Evolutionary conservation across 306 rosid genomes (phyloP), one percentile per base, ranked within the genome.

Genomic region (Prunus fruticosa): DNA sequence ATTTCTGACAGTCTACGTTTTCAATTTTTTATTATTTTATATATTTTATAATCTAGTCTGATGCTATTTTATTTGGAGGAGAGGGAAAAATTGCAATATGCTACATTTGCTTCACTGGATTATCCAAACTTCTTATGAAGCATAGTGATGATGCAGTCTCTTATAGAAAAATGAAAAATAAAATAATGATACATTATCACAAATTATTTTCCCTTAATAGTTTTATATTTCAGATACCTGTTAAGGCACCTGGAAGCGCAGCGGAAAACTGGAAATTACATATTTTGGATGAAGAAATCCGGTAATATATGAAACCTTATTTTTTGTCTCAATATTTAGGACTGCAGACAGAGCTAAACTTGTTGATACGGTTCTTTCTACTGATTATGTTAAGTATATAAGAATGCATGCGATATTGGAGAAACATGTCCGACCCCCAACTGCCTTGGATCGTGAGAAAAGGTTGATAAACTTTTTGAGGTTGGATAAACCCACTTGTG

Each of bases 201-300:
- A 61, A 61, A 61, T 65, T 38, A 18, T 14, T 34, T 65, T 64
- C 22, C 50, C 28, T 38, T 65, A 18, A 7, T 30, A 62, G 41
- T 34, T 7, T 0, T 51, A 41, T 22, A n/a, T 51, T 23, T 50
- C 88, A 93, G 97, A 82, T 93, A 79, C 97, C 97, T 49, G 52
- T 93, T 49, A 93, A 93, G 80, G 97, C 96, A n/a, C 98, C 97
- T 68, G 98, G 28, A 27, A 91, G 85, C 74, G 94, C 96, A 62
- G 96, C 8, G 98, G 98, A 69, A 90, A 84, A 86, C 75, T 93
- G 56, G 98, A 93, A 81, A 87, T 87, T 68, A 93, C 93, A 57
- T 93, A 91, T 79, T 79, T 82, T 93, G 73, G 97, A 93, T 66
- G 93, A 93, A 86, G 98, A 93, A 72, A 70, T 91, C 67, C 83